phyloP scores from a whole-genome alignment of 106 monocot genomes.

The Dendrobium officinale region DNA sequence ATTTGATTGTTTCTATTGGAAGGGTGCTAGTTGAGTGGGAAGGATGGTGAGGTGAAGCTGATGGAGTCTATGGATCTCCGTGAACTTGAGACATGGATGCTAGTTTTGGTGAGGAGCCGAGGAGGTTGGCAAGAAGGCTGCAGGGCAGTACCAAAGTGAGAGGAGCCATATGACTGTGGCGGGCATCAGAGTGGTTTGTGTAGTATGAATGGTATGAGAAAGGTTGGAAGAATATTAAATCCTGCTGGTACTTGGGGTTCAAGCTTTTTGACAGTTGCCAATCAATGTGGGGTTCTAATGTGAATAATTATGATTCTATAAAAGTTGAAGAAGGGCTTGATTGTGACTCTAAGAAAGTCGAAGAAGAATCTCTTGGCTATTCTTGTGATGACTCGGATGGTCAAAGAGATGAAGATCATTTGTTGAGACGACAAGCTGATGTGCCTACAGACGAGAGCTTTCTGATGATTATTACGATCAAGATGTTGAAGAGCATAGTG shows the following conservation, averaged over 20 bases:
- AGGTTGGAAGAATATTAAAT: constrained; percentile 33
- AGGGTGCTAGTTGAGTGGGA: constrained; percentile 38
- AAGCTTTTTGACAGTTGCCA: constrained; percentile 87
- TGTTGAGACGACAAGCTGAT: too few relatives aligned
- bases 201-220: constrained; percentile 28
- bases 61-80: constrained; percentile 27
- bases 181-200: constrained; percentile 32
- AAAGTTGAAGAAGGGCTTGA: constrained; percentile 26
- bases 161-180: constrained; percentile 31
- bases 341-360: constrained; percentile 21
- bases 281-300: constrained; percentile 37
- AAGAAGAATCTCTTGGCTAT: constrained; percentile 24
- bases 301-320: constrained; percentile 13
- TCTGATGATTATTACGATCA: constrained; percentile 99
- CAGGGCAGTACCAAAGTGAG: constrained; percentile 39
- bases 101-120: constrained; percentile 32
- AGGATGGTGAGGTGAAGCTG: constrained; percentile 42
- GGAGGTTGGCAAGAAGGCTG: constrained; percentile 25
- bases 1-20: too few relatives aligned
- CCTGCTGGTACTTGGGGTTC: constrained; percentile 70
- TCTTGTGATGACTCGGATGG: constrained; percentile 36
- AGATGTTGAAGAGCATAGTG: constrained; percentile 87
- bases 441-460: constrained; percentile 82
- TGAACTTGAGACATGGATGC: constrained; percentile 39
- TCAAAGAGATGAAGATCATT: constrained; percentile 27